phyloP scores from a whole-genome alignment of 2,329 filamentous ascomycete species.

The Rutstroemia sp. region DNA sequence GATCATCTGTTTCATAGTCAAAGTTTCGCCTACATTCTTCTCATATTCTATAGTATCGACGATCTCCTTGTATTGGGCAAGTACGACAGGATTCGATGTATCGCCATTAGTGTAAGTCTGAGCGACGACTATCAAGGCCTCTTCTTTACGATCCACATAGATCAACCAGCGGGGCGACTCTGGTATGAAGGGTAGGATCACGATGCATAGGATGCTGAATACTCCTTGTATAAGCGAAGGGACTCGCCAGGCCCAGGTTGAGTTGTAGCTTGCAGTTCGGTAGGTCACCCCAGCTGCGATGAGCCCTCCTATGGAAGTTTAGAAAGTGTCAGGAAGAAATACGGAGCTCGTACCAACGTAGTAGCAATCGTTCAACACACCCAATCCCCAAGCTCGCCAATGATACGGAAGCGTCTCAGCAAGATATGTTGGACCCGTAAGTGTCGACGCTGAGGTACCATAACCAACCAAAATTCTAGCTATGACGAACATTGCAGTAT shows the following conservation, averaged over 20 bases:
- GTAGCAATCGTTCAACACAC: slow-evolving; percentile 34
- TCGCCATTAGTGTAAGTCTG: slow-evolving; percentile 49
- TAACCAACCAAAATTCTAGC: slow-evolving; percentile 19
- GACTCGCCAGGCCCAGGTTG: slow-evolving; percentile 31
- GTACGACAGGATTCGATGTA: slow-evolving; percentile 37
- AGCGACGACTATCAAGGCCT: slow-evolving; percentile 40
- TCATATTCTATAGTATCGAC: slow-evolving; percentile 37
- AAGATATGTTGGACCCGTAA: slow-evolving; percentile 41
- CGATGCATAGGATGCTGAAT: slow-evolving; percentile 19
- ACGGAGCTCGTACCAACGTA: slow-evolving; percentile 8
- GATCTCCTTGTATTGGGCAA: slow-evolving; percentile 35
- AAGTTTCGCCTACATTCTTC: slow-evolving; percentile 33
- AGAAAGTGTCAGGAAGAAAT: not conserved
- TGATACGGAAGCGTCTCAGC: slow-evolving; percentile 40
- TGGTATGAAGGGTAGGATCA: slow-evolving; percentile 25
- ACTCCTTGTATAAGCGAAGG: slow-evolving; percentile 26
- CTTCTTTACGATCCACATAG: slow-evolving; percentile 35
- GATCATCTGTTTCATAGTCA: slow-evolving; percentile 33
- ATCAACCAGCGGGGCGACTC: slow-evolving; percentile 56
- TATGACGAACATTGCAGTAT: slow-evolving; percentile 22
- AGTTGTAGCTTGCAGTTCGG: slow-evolving; percentile 29
- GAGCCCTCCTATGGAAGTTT: slow-evolving; percentile 24
- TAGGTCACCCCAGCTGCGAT: slow-evolving; percentile 31
- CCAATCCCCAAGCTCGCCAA: slow-evolving; percentile 37
- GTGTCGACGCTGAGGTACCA: slow-evolving; percentile 17